Conservation (phyloP, 306 rosid genomes). For the Cicer pinnatifidum region DNA sequence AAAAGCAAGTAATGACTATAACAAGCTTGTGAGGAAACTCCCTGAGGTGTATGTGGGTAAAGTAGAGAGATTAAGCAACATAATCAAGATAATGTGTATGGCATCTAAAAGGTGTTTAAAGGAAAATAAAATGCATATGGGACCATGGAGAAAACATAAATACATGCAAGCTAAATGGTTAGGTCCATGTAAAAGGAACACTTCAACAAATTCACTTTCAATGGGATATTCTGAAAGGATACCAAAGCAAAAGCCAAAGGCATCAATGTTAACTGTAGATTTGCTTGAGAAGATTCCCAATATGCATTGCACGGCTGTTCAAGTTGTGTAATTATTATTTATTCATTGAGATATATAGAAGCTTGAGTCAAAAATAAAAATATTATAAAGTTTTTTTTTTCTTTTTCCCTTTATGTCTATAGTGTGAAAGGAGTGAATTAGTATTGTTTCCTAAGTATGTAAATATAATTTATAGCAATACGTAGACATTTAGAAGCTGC, state of each 20-base stretch:
- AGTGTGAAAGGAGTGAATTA: neutral
- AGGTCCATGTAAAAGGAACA: conserved; percentile 63
- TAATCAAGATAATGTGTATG: conserved; percentile 68
- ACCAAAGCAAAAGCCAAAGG: conserved; percentile 57
- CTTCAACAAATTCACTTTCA: conserved; percentile 47
- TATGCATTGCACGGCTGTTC: conserved; percentile 51
- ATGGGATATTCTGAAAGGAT: conserved; percentile 38
- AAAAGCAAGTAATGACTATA: conserved; percentile 61
- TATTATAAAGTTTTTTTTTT: too few relatives aligned
- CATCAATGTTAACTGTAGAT: conserved; percentile 82
- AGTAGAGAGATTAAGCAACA: conserved; percentile 58
- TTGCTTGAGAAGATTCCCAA: conserved; percentile 63
- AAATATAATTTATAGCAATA: neutral
- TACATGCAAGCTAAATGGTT: conserved; percentile 85
- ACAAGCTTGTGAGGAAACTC: conserved; percentile 54
- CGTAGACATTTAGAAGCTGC: neutral
- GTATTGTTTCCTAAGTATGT: neutral
- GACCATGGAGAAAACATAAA: conserved; percentile 81
- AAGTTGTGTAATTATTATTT: conserved; percentile 53
- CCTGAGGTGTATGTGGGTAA: conserved; percentile 89
- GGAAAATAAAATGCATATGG: conserved; percentile 81
- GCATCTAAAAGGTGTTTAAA: conserved; percentile 76
- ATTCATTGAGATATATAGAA: neutral
- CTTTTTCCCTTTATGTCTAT: neutral
- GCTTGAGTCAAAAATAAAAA: too few relatives aligned